Percentiles rank a stretch among this genome's conserved stretches.
Evolutionary conservation across 202 grass and related monocot genomes (phyloP).

Genomic region (Carex arenaria): DNA sequence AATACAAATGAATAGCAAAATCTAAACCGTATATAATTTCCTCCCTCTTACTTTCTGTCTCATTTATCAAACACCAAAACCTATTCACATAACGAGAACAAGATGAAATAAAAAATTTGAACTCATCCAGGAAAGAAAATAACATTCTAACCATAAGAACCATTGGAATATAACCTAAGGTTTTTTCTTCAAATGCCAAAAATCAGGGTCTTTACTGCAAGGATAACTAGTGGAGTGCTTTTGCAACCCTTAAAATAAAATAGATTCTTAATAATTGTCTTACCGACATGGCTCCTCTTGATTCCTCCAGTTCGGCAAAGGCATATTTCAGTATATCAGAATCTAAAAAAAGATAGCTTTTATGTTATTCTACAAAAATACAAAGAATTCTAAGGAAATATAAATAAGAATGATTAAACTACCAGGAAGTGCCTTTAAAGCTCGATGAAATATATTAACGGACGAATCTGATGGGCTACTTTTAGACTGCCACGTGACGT

Average conservation of each 20-base stretch:
- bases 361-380: constrained; percentile 15
- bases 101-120: background rate
- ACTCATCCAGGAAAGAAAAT: background rate
- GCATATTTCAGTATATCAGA: constrained; percentile 92
- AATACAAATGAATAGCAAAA: constrained; percentile 1
- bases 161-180: background rate
- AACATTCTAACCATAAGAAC: background rate
- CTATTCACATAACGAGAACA: background rate
- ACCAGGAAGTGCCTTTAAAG: constrained; percentile 96
- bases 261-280: constrained; percentile 18
- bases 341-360: constrained; percentile 44
- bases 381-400: constrained; percentile 6
- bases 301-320: constrained; percentile 92
- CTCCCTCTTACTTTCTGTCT: background rate
- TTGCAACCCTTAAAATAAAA: background rate
- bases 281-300: constrained; percentile 78
- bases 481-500: constrained; percentile 75
- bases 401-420: constrained; percentile 27
- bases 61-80: background rate
- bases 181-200: background rate
- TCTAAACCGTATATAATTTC: background rate
- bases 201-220: background rate
- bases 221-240: background rate
- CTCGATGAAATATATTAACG: constrained; percentile 90
- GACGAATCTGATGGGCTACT: constrained; percentile 73